phyloP scores from a whole-genome alignment of 352 stramenopile species.

The Pythium monospermum region DNA sequence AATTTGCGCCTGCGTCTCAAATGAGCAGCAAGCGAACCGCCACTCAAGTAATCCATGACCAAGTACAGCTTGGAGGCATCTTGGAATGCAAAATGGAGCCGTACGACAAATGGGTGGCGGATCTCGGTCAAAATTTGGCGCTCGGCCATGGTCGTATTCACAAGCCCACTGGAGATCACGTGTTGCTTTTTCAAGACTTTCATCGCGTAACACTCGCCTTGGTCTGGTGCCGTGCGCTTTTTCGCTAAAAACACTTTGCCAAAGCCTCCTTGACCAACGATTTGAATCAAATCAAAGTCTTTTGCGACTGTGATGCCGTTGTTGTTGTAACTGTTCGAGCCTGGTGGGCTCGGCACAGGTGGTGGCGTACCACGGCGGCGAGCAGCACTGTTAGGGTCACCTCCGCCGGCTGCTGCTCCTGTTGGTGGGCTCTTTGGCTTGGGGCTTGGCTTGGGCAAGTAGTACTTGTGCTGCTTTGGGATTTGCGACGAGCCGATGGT shows the following conservation, averaged over 20 bases:
- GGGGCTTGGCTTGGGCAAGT: slow-evolving; percentile 65
- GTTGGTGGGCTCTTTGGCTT: slow-evolving; percentile 30
- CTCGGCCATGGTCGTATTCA: slow-evolving; percentile 93
- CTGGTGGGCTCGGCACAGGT: no score
- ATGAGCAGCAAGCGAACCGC: slow-evolving; percentile 87
- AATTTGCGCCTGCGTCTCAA: slow-evolving; percentile 87
- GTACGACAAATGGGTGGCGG: slow-evolving; percentile 91
- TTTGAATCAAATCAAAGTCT: slow-evolving; percentile 96
- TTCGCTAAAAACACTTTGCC: slow-evolving; percentile 97
- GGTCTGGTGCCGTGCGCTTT: slow-evolving; percentile 87
- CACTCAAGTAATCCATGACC: slow-evolving; percentile 92
- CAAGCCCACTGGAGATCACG: slow-evolving; percentile 86
- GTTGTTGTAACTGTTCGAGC: slow-evolving; percentile 20
- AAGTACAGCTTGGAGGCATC: slow-evolving; percentile 91
- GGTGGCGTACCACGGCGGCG: slow-evolving; percentile 8
- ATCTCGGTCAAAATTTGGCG: slow-evolving; percentile 91
- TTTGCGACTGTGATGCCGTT: slow-evolving; percentile 67
- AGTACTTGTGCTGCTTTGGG: slow-evolving; percentile 70
- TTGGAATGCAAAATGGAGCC: slow-evolving; percentile 94
- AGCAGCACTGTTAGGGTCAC: background rate
- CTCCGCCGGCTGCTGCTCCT: background rate
- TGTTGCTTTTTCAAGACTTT: slow-evolving; percentile 96
- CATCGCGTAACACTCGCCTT: slow-evolving; percentile 97
- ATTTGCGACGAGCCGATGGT: slow-evolving; percentile 19
- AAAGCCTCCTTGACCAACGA: slow-evolving; percentile 96